Conservation (phyloP, 352 stramenopile genomes). For the Phytopythium delawarense region DNA sequence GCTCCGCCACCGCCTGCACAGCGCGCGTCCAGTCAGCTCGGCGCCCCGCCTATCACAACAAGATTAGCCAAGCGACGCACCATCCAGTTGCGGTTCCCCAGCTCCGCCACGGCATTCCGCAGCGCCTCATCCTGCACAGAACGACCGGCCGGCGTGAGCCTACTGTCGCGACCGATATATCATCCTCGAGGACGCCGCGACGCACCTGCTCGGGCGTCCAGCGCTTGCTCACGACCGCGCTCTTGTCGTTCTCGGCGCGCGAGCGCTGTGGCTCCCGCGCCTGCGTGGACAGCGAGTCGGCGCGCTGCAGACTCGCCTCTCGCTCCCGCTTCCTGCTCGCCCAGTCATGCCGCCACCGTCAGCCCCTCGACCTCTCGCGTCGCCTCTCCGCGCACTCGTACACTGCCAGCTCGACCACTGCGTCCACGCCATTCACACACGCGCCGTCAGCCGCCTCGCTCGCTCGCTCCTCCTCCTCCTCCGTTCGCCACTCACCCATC, state of each 20-base stretch:
- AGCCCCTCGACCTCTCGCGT: background rate
- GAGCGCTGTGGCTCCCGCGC: slow-evolving; percentile 43
- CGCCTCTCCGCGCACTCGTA: slow-evolving; percentile 6
- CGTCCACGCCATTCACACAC: background rate
- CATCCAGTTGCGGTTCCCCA: slow-evolving; percentile 89
- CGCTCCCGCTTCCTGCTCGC: slow-evolving; percentile 29
- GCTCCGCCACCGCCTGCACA: slow-evolving; percentile 48
- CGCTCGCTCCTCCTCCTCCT: too few relatives aligned
- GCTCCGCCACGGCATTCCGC: slow-evolving; percentile 65
- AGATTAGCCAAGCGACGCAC: slow-evolving; percentile 15
- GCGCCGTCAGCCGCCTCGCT: too few relatives aligned
- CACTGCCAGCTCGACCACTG: slow-evolving; percentile 8
- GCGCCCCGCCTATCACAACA: too few relatives aligned
- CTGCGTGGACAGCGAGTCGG: slow-evolving; percentile 10
- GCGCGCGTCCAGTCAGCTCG: background rate
- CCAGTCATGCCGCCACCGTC: background rate
- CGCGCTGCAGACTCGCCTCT: slow-evolving; percentile 14
- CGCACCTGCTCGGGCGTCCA: slow-evolving; percentile 73
- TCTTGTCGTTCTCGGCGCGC: slow-evolving; percentile 45
- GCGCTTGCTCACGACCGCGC: slow-evolving; percentile 40
- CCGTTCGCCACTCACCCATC: slow-evolving; percentile 17
- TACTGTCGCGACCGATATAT: background rate
- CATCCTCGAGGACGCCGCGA: background rate
- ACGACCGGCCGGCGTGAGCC: background rate
- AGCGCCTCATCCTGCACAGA: slow-evolving; percentile 65